Evolutionary conservation across 306 rosid genomes (phyloP).

Genomic region (Betula pendula): DNA sequence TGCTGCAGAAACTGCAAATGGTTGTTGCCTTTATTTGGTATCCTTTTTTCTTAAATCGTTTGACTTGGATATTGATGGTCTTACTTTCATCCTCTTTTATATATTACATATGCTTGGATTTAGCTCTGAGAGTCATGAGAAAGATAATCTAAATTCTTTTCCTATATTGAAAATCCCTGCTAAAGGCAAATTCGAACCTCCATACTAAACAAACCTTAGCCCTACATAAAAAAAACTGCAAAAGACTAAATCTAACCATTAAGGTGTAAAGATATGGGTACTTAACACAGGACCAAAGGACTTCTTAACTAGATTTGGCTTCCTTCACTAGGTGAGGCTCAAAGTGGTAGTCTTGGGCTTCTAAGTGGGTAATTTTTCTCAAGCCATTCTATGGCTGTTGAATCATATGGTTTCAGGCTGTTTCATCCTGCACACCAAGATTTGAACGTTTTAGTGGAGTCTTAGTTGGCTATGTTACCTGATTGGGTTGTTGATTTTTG

Average conservation of each 20-base stretch:
- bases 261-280: not conserved
- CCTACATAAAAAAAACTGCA: not conserved
- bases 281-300: not conserved
- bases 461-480: not conserved
- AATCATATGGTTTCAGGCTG: not conserved
- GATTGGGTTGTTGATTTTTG: not conserved
- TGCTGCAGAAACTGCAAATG: no score
- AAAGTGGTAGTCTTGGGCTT: not conserved
- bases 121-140: no score
- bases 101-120: no score
- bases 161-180: not conserved
- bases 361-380: not conserved
- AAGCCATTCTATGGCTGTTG: not conserved
- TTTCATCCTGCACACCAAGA: not conserved
- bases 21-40: no score
- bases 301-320: not conserved
- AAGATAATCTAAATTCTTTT: not conserved
- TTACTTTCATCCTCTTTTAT: no score
- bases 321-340: not conserved
- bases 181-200: not conserved
- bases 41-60: no score
- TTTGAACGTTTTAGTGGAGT: constrained; percentile 1
- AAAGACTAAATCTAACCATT: not conserved
- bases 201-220: not conserved
- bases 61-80: no score